Percentiles rank a stretch among this genome's conserved stretches.
Conservation (phyloP, 2,329 filamentous ascomycete genomes). For the Shiraia sp. region DNA sequence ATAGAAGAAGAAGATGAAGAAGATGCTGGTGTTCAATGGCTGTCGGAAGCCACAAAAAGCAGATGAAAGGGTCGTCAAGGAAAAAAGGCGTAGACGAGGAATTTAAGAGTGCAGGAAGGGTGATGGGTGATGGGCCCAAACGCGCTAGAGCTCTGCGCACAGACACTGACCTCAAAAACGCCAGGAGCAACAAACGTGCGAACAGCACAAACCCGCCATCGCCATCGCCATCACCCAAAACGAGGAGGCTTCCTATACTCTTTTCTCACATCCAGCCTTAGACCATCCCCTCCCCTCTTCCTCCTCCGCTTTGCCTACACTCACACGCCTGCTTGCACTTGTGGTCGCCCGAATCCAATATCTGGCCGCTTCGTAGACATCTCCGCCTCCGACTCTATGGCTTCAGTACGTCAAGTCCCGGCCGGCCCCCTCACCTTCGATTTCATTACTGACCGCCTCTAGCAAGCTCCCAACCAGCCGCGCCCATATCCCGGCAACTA, state of each 20-base stretch:
- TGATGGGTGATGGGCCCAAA: constrained; percentile 21
- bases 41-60: too few relatives aligned
- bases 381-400: constrained; percentile 36
- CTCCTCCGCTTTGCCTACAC: too few relatives aligned
- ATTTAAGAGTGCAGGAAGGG: too few relatives aligned
- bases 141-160: constrained; percentile 20
- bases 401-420: constrained; percentile 35
- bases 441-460: constrained; percentile 28
- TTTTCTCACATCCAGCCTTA: constrained; percentile 10
- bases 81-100: too few relatives aligned
- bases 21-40: too few relatives aligned
- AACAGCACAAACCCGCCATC: constrained; percentile 25
- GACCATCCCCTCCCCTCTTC: constrained; percentile 9
- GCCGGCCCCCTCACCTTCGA: constrained; percentile 7
- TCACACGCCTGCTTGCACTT: constrained; percentile 3
- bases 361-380: constrained; percentile 25
- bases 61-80: too few relatives aligned
- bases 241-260: constrained; percentile 25
- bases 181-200: constrained; percentile 23
- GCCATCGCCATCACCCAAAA: constrained; percentile 22
- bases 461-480: constrained; percentile 57
- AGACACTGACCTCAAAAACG: constrained; percentile 33
- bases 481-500: constrained; percentile 55
- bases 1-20: too few relatives aligned
- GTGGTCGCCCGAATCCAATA: constrained; percentile 13